Conservation (phyloP, 306 rosid genomes). For the Cyclanthera cordifolia region DNA sequence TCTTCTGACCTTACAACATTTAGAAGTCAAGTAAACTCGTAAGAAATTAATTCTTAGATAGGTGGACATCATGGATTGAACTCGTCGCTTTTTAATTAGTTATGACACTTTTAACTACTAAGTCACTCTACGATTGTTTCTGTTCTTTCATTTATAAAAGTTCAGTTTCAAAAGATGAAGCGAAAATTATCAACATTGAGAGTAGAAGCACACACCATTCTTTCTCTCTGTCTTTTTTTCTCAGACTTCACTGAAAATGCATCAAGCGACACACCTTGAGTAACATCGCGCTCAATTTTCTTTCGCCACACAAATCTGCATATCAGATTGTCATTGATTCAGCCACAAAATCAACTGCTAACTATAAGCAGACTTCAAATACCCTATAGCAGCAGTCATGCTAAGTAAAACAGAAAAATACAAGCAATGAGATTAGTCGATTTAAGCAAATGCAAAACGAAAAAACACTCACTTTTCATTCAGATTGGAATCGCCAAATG, state of each 20-base stretch:
- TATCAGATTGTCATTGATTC: slow-evolving; percentile 11
- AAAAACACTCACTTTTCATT: slow-evolving; percentile 50
- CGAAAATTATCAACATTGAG: neutral
- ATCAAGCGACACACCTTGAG: slow-evolving; percentile 59
- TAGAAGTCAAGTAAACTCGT: no score
- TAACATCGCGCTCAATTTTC: slow-evolving; percentile 85
- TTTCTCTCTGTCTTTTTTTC: slow-evolving; percentile 60
- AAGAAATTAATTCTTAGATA: no score
- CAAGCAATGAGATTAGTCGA: neutral
- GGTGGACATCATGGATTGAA: no score
- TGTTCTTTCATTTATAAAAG: neutral
- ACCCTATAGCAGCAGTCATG: neutral
- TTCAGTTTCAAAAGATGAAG: neutral
- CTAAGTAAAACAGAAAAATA: neutral
- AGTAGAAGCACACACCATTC: slow-evolving; percentile 52
- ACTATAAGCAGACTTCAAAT: neutral
- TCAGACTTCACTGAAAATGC: slow-evolving; percentile 60
- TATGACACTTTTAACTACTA: no score
- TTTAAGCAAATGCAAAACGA: neutral
- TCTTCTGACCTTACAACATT: no score
- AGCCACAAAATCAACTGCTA: neutral
- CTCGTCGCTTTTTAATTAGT: no score
- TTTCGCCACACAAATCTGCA: slow-evolving; percentile 93
- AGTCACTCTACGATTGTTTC: no score
- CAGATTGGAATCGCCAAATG: slow-evolving; percentile 90